Evolutionary conservation across 2,329 filamentous ascomycete genomes (phyloP), one percentile per base, ranked within the genome.

Genomic region (Thelonectria olida): DNA sequence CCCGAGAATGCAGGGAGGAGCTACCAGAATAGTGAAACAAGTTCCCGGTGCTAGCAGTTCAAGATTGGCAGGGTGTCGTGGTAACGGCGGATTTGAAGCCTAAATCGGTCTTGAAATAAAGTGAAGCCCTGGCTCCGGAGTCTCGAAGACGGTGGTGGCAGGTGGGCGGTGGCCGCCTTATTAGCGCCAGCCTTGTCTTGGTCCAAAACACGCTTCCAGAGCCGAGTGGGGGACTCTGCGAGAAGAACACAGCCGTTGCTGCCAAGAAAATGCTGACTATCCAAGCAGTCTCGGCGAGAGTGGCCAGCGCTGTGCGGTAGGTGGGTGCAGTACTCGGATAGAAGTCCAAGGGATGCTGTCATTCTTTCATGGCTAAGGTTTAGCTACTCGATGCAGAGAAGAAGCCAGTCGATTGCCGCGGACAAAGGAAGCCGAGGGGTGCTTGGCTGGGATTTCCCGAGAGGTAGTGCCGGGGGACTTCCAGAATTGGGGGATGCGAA

Each of bases 401-500:
- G 17, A 42, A 34, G 48, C 31, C 23, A 10, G 62, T 42, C 56
- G 58, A 55, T 42, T 59, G 44, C 34, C 49, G 38, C 58, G 57
- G 58, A 44, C 52, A 25, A 22, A 23, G 15, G 20, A 38, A n/a
- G 31, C 31, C 15, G 13, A 17, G 23, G 7, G 10, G 13, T 39
- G 19, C 61, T 70, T 71, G 67, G 69, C 45, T 57, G 48, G 25
- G 34, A 47, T 38, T 48, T 25, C 27, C 42, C 47, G 34, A 39
- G 28, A 44, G 47, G 47, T 61, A 65, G 51, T 67, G 63, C 61
- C 52, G 65, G 67, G 69, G 62, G 44, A 61, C 48, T 71, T 72
- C 68, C 68, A 66, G 68, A 72, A 72, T 42, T 58, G 61, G 61
- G 65, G 52, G 54, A 62, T 64, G 55, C 49, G 55, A 64, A 63